Conservation (phyloP, 139 green algal genomes). For the Diplosphaera chodatii region DNA sequence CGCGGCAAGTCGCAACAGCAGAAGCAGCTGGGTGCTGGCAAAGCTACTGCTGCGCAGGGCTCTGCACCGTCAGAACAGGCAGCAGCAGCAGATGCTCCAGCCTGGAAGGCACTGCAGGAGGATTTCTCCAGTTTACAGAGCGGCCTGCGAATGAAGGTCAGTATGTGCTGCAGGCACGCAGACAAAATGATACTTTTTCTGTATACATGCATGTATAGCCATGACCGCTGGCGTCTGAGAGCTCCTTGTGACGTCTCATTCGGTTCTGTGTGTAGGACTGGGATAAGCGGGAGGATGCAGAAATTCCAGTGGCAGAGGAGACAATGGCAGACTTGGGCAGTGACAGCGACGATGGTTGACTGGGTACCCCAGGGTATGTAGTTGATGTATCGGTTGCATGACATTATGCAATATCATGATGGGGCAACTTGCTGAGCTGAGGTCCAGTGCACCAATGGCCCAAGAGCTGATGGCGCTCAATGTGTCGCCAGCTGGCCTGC, state of each 20-base stretch:
- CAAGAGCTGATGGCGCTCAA: no score
- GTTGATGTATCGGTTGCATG: no score
- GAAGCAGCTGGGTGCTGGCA: background rate
- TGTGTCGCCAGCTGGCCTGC: no score
- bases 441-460: no score
- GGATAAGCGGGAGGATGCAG: conserved; percentile 41
- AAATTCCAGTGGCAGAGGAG: conserved; percentile 10
- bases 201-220: no score
- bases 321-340: background rate
- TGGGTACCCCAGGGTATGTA: no score
- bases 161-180: no score
- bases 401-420: no score
- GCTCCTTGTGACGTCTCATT: no score
- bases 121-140: conserved; percentile 55
- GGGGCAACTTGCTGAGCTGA: no score
- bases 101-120: conserved; percentile 69
- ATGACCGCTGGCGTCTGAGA: no score
- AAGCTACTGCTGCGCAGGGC: background rate
- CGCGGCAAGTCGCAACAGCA: conserved; percentile 23
- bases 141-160: background rate
- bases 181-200: no score
- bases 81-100: conserved; percentile 13
- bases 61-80: conserved; percentile 1
- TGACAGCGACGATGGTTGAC: conserved; percentile 1
- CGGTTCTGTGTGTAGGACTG: conserved; percentile 86